phyloP scores from a whole-genome alignment of 371 early-diverging fungal species.

The Chytridium lagenaria region DNA sequence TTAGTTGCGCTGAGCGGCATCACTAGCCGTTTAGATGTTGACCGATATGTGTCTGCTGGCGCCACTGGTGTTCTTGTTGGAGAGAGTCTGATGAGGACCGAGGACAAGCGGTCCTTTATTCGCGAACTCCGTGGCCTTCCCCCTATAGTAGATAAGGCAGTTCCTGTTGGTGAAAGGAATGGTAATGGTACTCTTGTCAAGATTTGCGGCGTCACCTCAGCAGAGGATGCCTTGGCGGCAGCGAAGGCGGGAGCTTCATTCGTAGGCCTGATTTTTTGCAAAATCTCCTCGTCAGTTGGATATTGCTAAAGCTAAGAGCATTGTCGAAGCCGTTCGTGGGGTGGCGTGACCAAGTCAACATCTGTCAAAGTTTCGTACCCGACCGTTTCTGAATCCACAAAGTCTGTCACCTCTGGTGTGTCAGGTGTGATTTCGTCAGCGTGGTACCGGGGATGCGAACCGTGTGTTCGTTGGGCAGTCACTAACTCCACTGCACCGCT shows the following conservation, averaged over 20 bases:
- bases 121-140: constrained; percentile 56
- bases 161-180: constrained; percentile 11
- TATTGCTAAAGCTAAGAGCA: constrained; percentile 64
- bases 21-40: constrained; percentile 81
- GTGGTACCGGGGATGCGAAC: constrained; percentile 18
- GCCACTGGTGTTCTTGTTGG: constrained; percentile 91
- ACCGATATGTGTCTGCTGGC: constrained; percentile 70
- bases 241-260: constrained; percentile 85
- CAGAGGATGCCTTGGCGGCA: constrained; percentile 81
- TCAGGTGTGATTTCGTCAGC: constrained; percentile 4
- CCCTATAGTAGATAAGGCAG: constrained; percentile 30
- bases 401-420: background rate
- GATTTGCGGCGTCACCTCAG: constrained; percentile 87
- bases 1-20: constrained; percentile 93
- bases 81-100: constrained; percentile 92
- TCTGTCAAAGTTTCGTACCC: constrained; percentile 17
- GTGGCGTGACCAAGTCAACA: background rate
- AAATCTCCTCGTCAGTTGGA: constrained; percentile 62
- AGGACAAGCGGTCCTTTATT: constrained; percentile 77
- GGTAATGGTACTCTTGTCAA: constrained; percentile 69
- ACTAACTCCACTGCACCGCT: constrained; percentile 63
- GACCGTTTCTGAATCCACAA: background rate
- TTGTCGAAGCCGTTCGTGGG: constrained; percentile 67
- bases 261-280: constrained; percentile 91
- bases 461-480: constrained; percentile 1